Evolutionary conservation across 2,329 filamentous ascomycete genomes (phyloP), one percentile per base, ranked within the genome.

Genomic region (Cladorrhinum sp.): DNA sequence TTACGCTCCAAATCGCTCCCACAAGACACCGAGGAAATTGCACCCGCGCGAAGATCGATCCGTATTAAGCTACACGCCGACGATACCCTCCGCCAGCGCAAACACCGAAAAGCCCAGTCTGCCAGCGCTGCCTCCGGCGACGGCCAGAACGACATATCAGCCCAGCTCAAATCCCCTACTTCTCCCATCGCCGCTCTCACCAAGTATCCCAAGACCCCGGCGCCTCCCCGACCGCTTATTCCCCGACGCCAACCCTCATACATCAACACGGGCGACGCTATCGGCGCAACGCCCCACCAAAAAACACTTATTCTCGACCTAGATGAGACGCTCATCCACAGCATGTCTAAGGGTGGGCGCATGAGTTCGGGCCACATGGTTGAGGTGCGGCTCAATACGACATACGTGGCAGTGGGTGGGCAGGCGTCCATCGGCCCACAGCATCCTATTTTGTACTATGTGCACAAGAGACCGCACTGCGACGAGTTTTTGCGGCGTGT

Each of bases 341-440:
- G 92, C 75, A 92, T 98, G 83, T 93, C 94, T 63, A 97, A 97
- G 74, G 95, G 95, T 28, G 93, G 94, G 57, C 86, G 94, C 62
- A 96, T 96, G 88, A 94, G 91, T 69, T 94, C 91, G 20, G 95
- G 95, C 18, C 95, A 99, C 76, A 99, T 99, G 95, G 93, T 99
- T 57, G 95, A 99, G 77, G 95, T 99, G 65, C 92, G 92, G 69
- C 82, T 96, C 63, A 91, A 90, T 73, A 88, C 88, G 61, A 87
- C 86, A 64, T 77, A 86, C 59, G 83, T 91, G 50, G 87, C 86
- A 58, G 83, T 85, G 53, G 86, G 85, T 30, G 87, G 88, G 24
- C 83, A 87, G 67, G 80, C 86, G 20, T 83, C 81, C 21, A 78
- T 91, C 24, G 91, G 90, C 7, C 91, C 92, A 46, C 94, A 96